Base-by-base conservation (phyloP, 352 stramenopile genomes). In the Labyrinthula sp. region DNA sequence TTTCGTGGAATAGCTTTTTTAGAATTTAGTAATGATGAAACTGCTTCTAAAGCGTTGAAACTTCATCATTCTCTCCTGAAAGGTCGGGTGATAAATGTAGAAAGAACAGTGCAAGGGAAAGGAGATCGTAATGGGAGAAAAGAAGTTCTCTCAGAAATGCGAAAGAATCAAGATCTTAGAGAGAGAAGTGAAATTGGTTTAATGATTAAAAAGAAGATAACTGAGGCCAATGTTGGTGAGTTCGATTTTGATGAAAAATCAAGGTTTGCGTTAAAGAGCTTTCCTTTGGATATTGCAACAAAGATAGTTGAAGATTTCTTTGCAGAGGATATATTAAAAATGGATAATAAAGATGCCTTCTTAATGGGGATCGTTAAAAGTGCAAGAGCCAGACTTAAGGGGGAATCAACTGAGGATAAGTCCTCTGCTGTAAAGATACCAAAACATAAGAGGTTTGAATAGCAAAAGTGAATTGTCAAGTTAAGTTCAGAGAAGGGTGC, bases 1-100 rank as follows among this genome's bases (percentile, higher is more conserved):
- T 73, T 62, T 15, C 60, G 60, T 20, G 72, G 72, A 8, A 79
- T 82, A 65, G 72, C 68, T 7, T 82, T 82, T 61, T 56, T 79
- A 1, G 29, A 64, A 33, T 35, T 62, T 6, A 29, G 56, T 7
- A 59, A 62, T 41, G 63, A 68, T 2, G 67, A 77, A 55, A 37
- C 65, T 5, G 55, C 77, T 38, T 73, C 77, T 45, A 60, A 68
- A 36, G 67, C 64, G 18, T 54, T 82, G 0, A 65, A 64, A 24
- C 45, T 79, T 18, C 72, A 82, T 57, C 62, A 80, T 46, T 78
- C 68, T 1, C 59, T 63, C 45, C 58, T 82, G n/a, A 57, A 76
- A 43, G 71, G 69, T n/a, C 58, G 72, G 12, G 54, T 73, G 31
- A 71, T 82, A 29, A 82, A 80, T 59, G 66, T 82, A 3, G 69